These are phyloP conservation scores for Dalbergia oliveri DNA, from an alignment of 306 rosid species.

Conservation along the genomic window DNA sequence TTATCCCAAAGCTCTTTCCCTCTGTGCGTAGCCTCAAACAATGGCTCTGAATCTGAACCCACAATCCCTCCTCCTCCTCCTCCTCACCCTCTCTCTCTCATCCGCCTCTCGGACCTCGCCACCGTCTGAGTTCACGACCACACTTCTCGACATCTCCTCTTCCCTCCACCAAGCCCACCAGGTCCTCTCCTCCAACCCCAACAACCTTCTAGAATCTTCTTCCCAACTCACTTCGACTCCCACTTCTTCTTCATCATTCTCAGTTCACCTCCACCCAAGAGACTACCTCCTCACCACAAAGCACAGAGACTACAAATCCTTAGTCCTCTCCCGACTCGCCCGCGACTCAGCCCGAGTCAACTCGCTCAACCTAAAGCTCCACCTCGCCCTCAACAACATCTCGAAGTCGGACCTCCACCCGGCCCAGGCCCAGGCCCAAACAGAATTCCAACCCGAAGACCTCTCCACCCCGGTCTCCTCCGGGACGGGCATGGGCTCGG, in stretches of 20 bases:
- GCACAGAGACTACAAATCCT: conserved; percentile 58
- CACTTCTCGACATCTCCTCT: conserved; percentile 60
- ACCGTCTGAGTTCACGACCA: conserved; percentile 38
- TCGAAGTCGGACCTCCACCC: conserved; percentile 64
- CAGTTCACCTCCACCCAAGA: conserved; percentile 64
- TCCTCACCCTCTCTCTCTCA: conserved; percentile 26
- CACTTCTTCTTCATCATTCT: conserved; percentile 49
- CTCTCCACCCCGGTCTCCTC: conserved; percentile 74
- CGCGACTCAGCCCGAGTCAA: conserved; percentile 85
- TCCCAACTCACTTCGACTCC: not conserved
- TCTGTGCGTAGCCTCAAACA: not conserved
- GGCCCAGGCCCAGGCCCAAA: conserved; percentile 49
- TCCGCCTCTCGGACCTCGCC: conserved; percentile 45
- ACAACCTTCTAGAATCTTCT: conserved; percentile 35
- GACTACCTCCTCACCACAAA: conserved; percentile 50
- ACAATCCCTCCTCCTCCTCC: conserved; percentile 7
- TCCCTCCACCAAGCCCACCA: conserved; percentile 67
- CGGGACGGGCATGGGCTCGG: conserved; percentile 76
- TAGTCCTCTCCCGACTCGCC: conserved; percentile 60
- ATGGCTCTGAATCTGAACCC: conserved; percentile 54
- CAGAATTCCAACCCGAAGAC: conserved; percentile 63
- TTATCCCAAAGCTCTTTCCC: too few species aligned
- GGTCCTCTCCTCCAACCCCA: conserved; percentile 59
- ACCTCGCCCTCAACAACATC: conserved; percentile 49
- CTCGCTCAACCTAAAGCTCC: conserved; percentile 62